Evolutionary conservation across 2,329 filamentous ascomycete genomes (phyloP).

Genomic region (Paecilomyces dactylethromorphus): DNA sequence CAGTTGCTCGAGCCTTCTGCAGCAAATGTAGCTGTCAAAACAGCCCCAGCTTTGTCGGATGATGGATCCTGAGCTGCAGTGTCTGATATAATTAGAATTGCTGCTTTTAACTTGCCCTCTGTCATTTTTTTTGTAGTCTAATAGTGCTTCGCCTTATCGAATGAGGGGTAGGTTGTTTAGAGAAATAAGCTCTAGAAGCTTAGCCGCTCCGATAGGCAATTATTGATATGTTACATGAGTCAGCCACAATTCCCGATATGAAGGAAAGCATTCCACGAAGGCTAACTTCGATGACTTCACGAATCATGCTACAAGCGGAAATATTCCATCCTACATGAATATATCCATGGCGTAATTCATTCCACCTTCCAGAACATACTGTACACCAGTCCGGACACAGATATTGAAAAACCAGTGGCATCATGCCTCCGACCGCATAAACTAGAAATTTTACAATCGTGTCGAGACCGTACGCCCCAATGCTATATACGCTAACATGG

Average conservation of each 20-base stretch:
- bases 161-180: constrained; percentile 1
- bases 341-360: neutral
- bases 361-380: constrained; percentile 8
- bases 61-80: constrained; percentile 75
- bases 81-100: constrained; percentile 82
- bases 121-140: constrained; percentile 17
- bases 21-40: constrained; percentile 63
- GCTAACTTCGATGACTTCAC: neutral
- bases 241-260: neutral
- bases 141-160: neutral
- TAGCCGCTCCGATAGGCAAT: neutral
- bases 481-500: constrained; percentile 29
- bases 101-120: constrained; percentile 53
- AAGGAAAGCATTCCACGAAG: neutral
- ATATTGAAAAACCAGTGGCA: constrained; percentile 15
- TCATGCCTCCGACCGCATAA: constrained; percentile 18
- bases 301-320: neutral
- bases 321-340: neutral
- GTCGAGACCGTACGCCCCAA: constrained; percentile 32
- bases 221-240: neutral
- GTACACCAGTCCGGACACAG: constrained; percentile 12
- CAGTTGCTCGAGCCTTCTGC: constrained; percentile 64
- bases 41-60: constrained; percentile 65
- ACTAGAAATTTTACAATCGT: constrained; percentile 18
- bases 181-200: neutral